Evolutionary conservation across 371 early-diverging fungal genomes (phyloP), one percentile per base, ranked within the genome.

Genomic region (Vavraia culicis): DNA sequence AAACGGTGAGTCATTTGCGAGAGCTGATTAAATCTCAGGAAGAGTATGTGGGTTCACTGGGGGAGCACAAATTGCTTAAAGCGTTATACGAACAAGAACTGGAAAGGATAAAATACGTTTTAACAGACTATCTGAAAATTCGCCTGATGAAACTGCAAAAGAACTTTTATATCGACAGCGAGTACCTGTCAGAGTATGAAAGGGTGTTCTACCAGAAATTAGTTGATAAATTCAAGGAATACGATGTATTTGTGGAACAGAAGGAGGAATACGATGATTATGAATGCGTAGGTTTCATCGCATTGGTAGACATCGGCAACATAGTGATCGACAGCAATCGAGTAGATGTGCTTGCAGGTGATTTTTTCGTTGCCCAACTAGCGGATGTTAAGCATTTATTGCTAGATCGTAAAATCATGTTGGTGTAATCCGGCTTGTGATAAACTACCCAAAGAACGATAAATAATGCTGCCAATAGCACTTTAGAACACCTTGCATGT

Each of bases 201-300:
- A 15, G n/a, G 7, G 19, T 10, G 10, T 54, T 46, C 33, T 50
- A 51, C 32, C 20, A 39, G 1, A 50, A 41, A 39, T 46, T 41
- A 15, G 20, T 43, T 13, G 8, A 36, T 13, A 15, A 54, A 10
- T 23, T 43, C 1, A 41, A 47, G 41, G n/a, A 48, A 37, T 11
- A 27, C 37, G 49, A 45, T 23, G 23, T 59, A n/a, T 33, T 37
- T 36, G 41, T 22, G n/a, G 14, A 39, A 15, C 21, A 37, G n/a
- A 1, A 20, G 21, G 5, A 4, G 21, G 7, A 4, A 9, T 10
- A 7, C 4, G 31, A 51, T 5, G 19, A 34, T 3, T 14, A 35
- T 11, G 61, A 58, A 14, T 54, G 40, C 41, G 52, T 64, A 4
- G 65, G 61, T n/a, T 61, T 64, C 53, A 45, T 47, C 31, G 43